These are phyloP conservation scores for Solanum bulbocastanum DNA, from an alignment of 257 asterid genomes.

Conservation along the genomic window DNA sequence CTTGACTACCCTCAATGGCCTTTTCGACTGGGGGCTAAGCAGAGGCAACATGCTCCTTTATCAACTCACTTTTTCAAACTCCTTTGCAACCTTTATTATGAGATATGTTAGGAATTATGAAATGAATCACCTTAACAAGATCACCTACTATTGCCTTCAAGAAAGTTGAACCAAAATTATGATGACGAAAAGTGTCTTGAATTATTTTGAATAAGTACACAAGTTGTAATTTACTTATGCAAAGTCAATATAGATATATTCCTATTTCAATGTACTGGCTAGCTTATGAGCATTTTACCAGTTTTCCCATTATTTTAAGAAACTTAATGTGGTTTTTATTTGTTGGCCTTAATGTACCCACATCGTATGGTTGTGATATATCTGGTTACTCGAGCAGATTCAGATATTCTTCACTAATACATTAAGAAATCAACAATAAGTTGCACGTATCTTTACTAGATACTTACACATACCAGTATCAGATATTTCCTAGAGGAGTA, in stretches of 20 bases:
- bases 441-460: not conserved
- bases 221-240: too few species aligned
- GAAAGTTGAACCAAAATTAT: not conserved
- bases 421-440: not conserved
- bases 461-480: not conserved
- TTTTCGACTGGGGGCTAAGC: conserved; percentile 24
- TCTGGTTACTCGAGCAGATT: not conserved
- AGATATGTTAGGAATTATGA: not conserved
- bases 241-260: not conserved
- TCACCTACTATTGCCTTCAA: not conserved
- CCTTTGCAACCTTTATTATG: conserved; percentile 71
- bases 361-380: not conserved
- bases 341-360: not conserved
- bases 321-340: not conserved
- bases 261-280: not conserved
- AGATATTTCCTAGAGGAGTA: not conserved
- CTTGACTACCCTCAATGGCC: conserved; percentile 22
- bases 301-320: not conserved
- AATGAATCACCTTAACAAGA: not conserved
- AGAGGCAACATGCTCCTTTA: conserved; percentile 39
- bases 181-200: not conserved
- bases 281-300: not conserved
- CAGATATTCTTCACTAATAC: not conserved
- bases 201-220: not conserved
- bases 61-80: conserved; percentile 77